Evolutionary conservation across 768 basidiomycete genomes (phyloP), one percentile per base, ranked within the genome.

Genomic region (Tulasnella sp.): DNA sequence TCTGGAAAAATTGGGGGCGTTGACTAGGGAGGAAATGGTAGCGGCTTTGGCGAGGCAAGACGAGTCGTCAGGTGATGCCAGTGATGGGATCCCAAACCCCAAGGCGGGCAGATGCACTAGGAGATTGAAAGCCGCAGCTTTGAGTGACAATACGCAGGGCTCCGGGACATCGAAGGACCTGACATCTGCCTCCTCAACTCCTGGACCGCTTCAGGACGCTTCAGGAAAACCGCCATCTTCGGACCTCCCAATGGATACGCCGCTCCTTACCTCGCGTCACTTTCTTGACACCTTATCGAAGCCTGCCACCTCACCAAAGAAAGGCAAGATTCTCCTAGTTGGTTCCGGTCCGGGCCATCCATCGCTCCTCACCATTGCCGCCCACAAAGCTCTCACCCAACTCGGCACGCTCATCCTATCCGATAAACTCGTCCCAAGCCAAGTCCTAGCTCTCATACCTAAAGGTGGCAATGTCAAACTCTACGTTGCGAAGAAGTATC

Each of bases 311-410:
- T 51, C 65, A 3, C 41, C 63, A 19, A 56, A 64, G 13, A 72
- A 67, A 29, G 95, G 94, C 1, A 77, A 79, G n/a, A 96, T 97
- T 58, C 74, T 90, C 44, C 83, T 99, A 15, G 84, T 93, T 27
- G 94, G 96, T 3, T 95, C 93, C 13, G 96, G 96, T 1, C 93
- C 96, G 1, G 96, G 96, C 3, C 92, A 95, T 64, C 92, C 95
- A 0, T 86, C 88, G 2, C 79, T 99, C 17, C 82, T 99, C 53
- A 97, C 96, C 1, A 72, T 88, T 7, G 89, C 93, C 0, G 88
- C 93, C 0, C 88, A 88, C 65, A 78, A 77, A 17, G 82, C 86
- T 0, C 79, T 99, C 44, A 90, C 88, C 1, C 76, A 78, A 58
- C 77, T 82, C 27, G 90, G 93, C 1, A 84, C 95, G 64, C 75